Percentiles rank a stretch among this genome's conserved stretches.
phyloP scores from a whole-genome alignment of 257 asterid species.

The Nicotiana attenuata region DNA sequence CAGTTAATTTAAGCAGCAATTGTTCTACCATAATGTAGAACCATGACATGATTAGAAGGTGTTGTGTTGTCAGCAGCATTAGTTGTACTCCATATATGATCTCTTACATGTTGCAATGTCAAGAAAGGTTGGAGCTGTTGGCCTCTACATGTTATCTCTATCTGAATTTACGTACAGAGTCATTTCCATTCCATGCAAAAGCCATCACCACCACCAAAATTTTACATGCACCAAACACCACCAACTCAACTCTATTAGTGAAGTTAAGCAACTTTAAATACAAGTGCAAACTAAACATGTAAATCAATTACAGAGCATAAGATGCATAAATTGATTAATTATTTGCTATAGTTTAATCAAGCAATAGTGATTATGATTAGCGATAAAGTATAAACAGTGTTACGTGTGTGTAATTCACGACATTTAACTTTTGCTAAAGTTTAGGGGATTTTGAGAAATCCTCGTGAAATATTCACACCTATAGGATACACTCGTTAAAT shows the following conservation, averaged over 20 bases:
- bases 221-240: not conserved
- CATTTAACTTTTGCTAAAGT: not conserved
- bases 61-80: slow-evolving; percentile 37
- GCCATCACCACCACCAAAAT: not conserved
- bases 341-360: not conserved
- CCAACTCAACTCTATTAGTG: not conserved
- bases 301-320: not conserved
- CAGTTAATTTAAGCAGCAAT: slow-evolving; percentile 6
- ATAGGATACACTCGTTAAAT: not conserved
- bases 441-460: not conserved
- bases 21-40: slow-evolving; percentile 61
- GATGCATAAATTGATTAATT: not conserved
- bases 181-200: not conserved
- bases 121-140: slow-evolving; percentile 52
- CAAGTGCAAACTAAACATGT: not conserved
- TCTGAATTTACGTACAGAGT: slow-evolving; percentile 32
- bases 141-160: slow-evolving; percentile 86
- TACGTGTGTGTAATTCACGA: not conserved
- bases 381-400: not conserved
- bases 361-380: not conserved
- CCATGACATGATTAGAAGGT: slow-evolving; percentile 57
- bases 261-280: not conserved
- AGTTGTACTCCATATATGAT: slow-evolving; percentile 57
- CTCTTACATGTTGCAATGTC: slow-evolving; percentile 90
- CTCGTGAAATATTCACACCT: not conserved